Percentiles rank a stretch among this genome's conserved stretches.
These are phyloP conservation scores for Sugiyamaella xylanicola DNA, from an alignment of 1,139 yeast genomes.

Conservation along the genomic window DNA sequence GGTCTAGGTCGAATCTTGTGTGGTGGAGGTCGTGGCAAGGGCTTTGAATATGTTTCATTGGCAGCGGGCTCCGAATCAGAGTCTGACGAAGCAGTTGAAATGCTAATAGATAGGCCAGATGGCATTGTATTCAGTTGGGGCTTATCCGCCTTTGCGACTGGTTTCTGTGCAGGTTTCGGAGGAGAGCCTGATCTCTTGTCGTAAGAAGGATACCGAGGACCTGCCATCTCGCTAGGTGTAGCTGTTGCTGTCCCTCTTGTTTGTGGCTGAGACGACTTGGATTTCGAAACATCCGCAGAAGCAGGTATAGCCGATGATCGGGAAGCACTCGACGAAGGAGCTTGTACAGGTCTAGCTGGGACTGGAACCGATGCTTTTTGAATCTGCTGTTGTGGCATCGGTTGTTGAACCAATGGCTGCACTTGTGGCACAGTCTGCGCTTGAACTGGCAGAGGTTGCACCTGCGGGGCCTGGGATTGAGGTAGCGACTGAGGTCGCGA, in stretches of 20 bases:
- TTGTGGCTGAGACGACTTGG: neutral
- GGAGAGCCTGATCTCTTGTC: no score
- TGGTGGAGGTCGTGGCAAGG: slow-evolving; percentile 10
- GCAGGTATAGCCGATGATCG: neutral
- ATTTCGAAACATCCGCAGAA: neutral
- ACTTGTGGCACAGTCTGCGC: neutral
- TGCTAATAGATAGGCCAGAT: neutral
- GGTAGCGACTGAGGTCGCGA: neutral
- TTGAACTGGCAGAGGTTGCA: neutral
- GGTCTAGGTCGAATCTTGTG: slow-evolving; percentile 19
- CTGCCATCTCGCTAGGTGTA: no score
- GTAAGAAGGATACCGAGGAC: no score
- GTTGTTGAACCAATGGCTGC: neutral
- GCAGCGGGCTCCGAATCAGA: slow-evolving; percentile 5
- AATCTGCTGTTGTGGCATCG: neutral
- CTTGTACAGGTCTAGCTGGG: neutral
- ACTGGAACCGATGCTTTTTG: no score
- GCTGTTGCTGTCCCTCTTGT: no score
- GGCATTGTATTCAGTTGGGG: neutral
- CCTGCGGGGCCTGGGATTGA: neutral
- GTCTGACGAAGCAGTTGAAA: slow-evolving; percentile 19
- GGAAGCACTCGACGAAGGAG: neutral
- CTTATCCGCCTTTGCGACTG: neutral
- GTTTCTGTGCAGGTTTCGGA: neutral
- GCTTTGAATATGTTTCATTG: neutral